Conservation (phyloP, 1,284 basidiomycete genomes). For the Cryptococcus neoformans region DNA sequence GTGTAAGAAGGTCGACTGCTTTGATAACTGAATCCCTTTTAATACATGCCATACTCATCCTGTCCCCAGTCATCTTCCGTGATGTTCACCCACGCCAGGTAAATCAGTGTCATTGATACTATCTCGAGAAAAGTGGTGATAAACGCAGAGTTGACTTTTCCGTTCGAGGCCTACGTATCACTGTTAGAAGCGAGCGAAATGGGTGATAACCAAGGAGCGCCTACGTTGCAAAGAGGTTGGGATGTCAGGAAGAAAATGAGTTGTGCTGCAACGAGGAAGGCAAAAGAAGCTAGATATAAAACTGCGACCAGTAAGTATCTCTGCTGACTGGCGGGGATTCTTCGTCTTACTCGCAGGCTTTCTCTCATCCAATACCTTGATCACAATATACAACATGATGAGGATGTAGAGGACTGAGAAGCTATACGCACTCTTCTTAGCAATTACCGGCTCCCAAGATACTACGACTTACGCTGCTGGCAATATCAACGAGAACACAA, state of each 20-base stretch:
- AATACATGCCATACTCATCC: constrained; percentile 20
- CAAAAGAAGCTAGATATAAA: constrained; percentile 56
- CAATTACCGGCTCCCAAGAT: neutral
- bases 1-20: too few relatives aligned
- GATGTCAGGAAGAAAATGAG: constrained; percentile 72
- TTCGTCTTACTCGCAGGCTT: constrained; percentile 58
- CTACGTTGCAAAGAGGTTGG: constrained; percentile 69
- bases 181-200: neutral
- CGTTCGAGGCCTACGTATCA: constrained; percentile 54
- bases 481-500: constrained; percentile 77
- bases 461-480: constrained; percentile 61
- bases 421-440: constrained; percentile 45
- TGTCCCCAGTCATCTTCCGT: constrained; percentile 44
- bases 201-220: constrained; percentile 26
- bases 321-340: neutral
- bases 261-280: constrained; percentile 70
- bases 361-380: constrained; percentile 65
- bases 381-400: constrained; percentile 72
- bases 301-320: constrained; percentile 6
- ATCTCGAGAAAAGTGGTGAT: constrained; percentile 64
- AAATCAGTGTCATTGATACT: constrained; percentile 64
- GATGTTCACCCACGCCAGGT: constrained; percentile 63
- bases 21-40: neutral
- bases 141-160: constrained; percentile 74
- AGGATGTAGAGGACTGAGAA: constrained; percentile 63